Conservation (phyloP, 1,284 basidiomycete genomes). For the Moesziomyces sp. region DNA sequence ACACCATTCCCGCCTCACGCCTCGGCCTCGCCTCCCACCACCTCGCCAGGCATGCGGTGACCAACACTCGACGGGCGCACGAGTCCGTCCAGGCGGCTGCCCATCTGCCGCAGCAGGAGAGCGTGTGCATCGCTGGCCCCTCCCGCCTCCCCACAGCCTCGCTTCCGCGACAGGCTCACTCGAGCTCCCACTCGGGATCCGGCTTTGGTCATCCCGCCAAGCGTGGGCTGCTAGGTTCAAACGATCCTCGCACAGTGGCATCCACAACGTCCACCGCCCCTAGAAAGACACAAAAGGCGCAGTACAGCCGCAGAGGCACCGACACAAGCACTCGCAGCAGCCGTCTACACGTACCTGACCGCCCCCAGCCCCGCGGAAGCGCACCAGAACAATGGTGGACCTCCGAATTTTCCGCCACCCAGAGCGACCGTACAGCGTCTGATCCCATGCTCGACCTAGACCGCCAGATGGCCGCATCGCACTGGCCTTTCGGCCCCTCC, state of each 20-base stretch:
- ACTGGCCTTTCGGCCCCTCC: slow-evolving; percentile 34
- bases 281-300: slow-evolving; percentile 7
- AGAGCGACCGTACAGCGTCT: not conserved
- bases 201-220: slow-evolving; percentile 12
- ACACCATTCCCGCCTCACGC: slow-evolving; percentile 34
- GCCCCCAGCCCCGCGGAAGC: slow-evolving; percentile 1
- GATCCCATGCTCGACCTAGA: slow-evolving; percentile 11
- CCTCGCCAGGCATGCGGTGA: slow-evolving; percentile 35
- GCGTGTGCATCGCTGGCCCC: slow-evolving; percentile 22
- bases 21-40: slow-evolving; percentile 23
- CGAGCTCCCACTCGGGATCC: slow-evolving; percentile 20
- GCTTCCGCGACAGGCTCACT: slow-evolving; percentile 16
- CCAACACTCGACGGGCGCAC: slow-evolving; percentile 19
- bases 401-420: not conserved
- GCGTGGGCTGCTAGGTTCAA: not conserved
- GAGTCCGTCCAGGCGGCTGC: slow-evolving; percentile 2
- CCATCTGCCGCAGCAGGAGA: slow-evolving; percentile 22
- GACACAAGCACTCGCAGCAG: slow-evolving; percentile 4
- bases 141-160: slow-evolving; percentile 15
- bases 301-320: slow-evolving; percentile 7
- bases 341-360: not conserved
- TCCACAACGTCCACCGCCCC: not conserved
- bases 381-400: slow-evolving; percentile 28
- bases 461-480: slow-evolving; percentile 17
- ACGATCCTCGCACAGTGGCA: slow-evolving; percentile 6